phyloP scores from a whole-genome alignment of 257 asterid species.

The Gentiana macrophylla region DNA sequence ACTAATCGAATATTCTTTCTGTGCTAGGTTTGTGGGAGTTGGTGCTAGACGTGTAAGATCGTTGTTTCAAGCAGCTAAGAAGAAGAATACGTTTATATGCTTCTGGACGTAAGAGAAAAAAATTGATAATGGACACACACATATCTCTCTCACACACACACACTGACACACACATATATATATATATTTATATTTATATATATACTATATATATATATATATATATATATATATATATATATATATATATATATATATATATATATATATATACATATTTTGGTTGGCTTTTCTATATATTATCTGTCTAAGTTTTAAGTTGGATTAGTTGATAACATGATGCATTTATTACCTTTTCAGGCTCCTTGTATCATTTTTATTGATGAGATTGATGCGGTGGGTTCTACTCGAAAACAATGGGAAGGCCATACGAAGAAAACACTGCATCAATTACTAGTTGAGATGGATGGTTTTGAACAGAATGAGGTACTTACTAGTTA shows the following conservation, averaged over 20 bases:
- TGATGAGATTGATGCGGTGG: conserved; percentile 97
- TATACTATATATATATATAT: too few species aligned
- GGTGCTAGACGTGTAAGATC: conserved; percentile 99
- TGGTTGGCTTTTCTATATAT: too few species aligned
- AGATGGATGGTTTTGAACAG: conserved; percentile 99
- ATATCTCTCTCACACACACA: too few species aligned
- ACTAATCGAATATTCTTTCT: background rate
- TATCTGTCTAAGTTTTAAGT: too few species aligned
- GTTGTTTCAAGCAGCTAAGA: conserved; percentile 95
- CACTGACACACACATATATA: too few species aligned
- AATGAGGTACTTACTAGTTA: conserved; percentile 50
- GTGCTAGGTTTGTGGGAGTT: conserved; percentile 92
- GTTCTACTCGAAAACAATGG: conserved; percentile 97
- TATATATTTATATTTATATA: too few species aligned
- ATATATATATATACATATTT: too few species aligned
- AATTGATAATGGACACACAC: too few species aligned
- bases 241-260: too few species aligned
- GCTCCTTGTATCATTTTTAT: conserved; percentile 97
- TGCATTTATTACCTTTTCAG: conserved; percentile 25
- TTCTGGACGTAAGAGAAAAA: background rate
- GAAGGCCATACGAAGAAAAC: conserved; percentile 99
- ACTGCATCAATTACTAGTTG: conserved; percentile 87
- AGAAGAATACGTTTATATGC: conserved; percentile 44
- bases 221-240: too few species aligned
- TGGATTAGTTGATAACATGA: too few species aligned